Base-by-base conservation (phyloP, 768 basidiomycete genomes). In the Leucosporidium yakuticum region DNA sequence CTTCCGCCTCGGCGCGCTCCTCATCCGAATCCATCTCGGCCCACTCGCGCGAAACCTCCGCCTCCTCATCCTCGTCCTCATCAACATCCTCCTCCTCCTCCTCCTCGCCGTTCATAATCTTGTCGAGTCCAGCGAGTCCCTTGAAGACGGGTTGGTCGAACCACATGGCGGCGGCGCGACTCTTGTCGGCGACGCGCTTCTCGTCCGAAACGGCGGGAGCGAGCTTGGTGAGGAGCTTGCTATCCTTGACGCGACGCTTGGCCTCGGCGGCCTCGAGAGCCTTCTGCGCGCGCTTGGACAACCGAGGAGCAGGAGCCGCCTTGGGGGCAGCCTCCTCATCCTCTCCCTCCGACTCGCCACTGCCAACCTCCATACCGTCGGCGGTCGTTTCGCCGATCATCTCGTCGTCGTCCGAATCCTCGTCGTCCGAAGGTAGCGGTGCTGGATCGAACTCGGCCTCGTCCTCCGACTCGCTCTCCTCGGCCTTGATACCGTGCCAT, bases 141-240 rank as follows among this genome's bases (percentile, higher is more conserved):
- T 85, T 83, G 82, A 99, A 99, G 54, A 96, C 79, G 60, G 89
- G 88, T 79, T 96, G 95, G 71, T 89, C 87, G 80, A 97, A 99
- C 96, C 96, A 99, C n/a, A 97, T 77, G 74, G 88, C 84, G 3
- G 92, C 85, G 55, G 86, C 78, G 29, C 79, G 76, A 59, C 76
- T 78, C 76, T 81, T 79, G 62, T 79, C 77, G 8, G 39, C 20
- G 36, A 27, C 56, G 20, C n/a, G 34, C 39, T 59, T 59, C 36
- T 39, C 39, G 15, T 56, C 55, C 55, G 55, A 32, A 6, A 27
- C 21, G 36, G 31, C 23, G 36, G 34, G 25, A 47, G 64, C 62
- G 44, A 85, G 80, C 39, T 82, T 81, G 4, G 83, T 81, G 48
- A 85, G 76, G 20, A 88, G 79, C 51, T 84, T 83, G 25, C 79